Percentiles rank a stretch among this genome's conserved stretches.
Conservation (phyloP, 1,284 basidiomycete genomes). For the Taiwanofungus camphoratus region DNA sequence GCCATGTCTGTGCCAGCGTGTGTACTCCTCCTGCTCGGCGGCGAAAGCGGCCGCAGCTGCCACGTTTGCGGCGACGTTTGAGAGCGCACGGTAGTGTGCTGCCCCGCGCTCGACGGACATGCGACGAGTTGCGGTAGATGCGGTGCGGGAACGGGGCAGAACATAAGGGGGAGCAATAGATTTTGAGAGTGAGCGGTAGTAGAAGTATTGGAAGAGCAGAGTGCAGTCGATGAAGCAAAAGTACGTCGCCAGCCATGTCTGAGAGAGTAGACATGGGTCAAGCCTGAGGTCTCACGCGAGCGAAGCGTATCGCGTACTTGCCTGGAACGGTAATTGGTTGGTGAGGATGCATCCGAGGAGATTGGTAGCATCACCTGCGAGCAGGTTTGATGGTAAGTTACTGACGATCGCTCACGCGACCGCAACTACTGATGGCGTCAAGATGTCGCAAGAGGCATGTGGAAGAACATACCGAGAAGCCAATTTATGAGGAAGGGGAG, state of each 20-base stretch:
- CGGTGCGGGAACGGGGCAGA: conserved; percentile 38
- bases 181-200: conserved; percentile 46
- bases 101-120: conserved; percentile 43
- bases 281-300: neutral
- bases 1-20: conserved; percentile 23
- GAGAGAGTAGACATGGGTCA: conserved; percentile 9
- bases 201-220: conserved; percentile 73
- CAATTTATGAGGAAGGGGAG: conserved; percentile 88
- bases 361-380: conserved; percentile 84
- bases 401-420: conserved; percentile 12
- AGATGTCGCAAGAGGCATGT: conserved; percentile 1
- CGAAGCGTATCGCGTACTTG: too few species aligned
- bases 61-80: conserved; percentile 60
- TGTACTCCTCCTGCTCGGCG: conserved; percentile 47
- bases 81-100: conserved; percentile 62
- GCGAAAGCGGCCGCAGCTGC: conserved; percentile 61
- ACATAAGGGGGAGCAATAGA: conserved; percentile 31
- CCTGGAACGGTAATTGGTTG: conserved; percentile 91
- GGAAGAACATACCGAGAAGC: conserved; percentile 66
- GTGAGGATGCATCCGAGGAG: conserved; percentile 87
- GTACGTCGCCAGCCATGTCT: conserved; percentile 87
- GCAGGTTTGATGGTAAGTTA: neutral
- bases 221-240: conserved; percentile 78
- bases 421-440: conserved; percentile 12
- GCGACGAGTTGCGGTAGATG: conserved; percentile 37